Base-by-base conservation (phyloP, 108 stramenopile species). In the Cyclotella kingstonii region DNA sequence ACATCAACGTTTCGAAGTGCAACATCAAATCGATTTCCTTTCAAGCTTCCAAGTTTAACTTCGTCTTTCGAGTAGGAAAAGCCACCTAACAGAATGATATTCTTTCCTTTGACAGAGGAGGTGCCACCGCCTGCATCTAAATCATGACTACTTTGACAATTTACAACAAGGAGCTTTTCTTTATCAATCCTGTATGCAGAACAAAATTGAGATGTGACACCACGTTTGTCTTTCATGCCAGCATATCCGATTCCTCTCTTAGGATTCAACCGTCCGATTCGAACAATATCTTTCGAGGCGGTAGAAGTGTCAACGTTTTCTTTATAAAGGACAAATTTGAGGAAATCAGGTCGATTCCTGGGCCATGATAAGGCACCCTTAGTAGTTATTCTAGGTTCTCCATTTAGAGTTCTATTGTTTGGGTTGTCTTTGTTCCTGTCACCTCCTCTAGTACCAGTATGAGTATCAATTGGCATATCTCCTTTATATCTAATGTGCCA, bases 181-280 rank as follows among this genome's bases (percentile, higher is more conserved):
- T 84, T 77, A 42, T 80, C 71, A 22, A 80, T 73, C 22, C 85
- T 66, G 54, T 83, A 89, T 53, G 86, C 55, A 0, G 95, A 94
- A 58, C 86, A 85, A 60, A 87, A 92, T 53, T 96, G 95, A 35
- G 83, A 72, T 2, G 95, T 96, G 23, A 94, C 77, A 12, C 90
- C 95, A 21, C 95, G 76, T 43, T 96, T 96, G 72, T 96, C 95
- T 59, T 96, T 96, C 84, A 91, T 96, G 8, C 95, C 95, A 27
- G 86, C 89, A 69, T 81, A 94, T 42, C 79, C 78, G 35, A 92
- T 78, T 0, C 71, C 63, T 28, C 51, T 38, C 19, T 64, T 52
- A 1, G 64, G 55, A 45, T 79, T 76, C 21, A 78, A 60, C n/a
- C 79, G 87, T 28, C 73, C 79, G 41, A 60, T 63, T 38, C 66